These are phyloP conservation scores for Serpula lacrymans DNA, from an alignment of 768 basidiomycete species.

Conservation along the genomic window DNA sequence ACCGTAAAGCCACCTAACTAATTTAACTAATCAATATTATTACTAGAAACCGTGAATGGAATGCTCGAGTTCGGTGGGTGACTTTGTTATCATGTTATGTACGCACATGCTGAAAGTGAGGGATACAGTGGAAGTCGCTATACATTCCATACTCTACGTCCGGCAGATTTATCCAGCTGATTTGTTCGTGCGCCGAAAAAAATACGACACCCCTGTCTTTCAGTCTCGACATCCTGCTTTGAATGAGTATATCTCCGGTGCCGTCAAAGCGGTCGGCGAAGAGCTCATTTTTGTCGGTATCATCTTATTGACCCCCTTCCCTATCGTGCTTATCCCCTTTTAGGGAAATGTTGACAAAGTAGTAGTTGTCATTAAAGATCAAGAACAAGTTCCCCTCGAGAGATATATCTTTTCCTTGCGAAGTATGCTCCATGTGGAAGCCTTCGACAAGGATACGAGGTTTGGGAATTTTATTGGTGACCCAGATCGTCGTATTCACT, in stretches of 20 bases:
- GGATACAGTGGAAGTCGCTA: slow-evolving; percentile 81
- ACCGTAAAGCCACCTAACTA: no score
- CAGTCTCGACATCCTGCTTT: slow-evolving; percentile 91
- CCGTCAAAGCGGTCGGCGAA: slow-evolving; percentile 75
- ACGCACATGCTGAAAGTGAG: not conserved
- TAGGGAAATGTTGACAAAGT: slow-evolving; percentile 81
- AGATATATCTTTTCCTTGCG: slow-evolving; percentile 87
- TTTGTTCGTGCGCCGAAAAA: slow-evolving; percentile 82
- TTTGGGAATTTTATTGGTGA: slow-evolving; percentile 24
- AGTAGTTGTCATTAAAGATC: slow-evolving; percentile 81
- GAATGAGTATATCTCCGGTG: slow-evolving; percentile 86
- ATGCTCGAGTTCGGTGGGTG: slow-evolving; percentile 70
- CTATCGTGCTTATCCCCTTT: slow-evolving; percentile 3
- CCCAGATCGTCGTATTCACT: not conserved
- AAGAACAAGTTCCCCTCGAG: slow-evolving; percentile 78
- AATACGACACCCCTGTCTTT: slow-evolving; percentile 88
- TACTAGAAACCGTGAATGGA: slow-evolving; percentile 61
- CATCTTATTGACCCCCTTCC: not conserved
- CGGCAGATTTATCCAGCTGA: slow-evolving; percentile 89
- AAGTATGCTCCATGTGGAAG: slow-evolving; percentile 71
- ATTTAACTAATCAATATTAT: no score
- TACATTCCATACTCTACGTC: slow-evolving; percentile 89
- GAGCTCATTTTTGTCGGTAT: slow-evolving; percentile 62
- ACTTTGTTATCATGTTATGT: no score
- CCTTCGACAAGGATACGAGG: slow-evolving; percentile 69